A percentile compares a stretch with the other conserved stretches of the same genome.
Conservation (phyloP, 1,139 yeast species). For the Hansenula sp. region DNA sequence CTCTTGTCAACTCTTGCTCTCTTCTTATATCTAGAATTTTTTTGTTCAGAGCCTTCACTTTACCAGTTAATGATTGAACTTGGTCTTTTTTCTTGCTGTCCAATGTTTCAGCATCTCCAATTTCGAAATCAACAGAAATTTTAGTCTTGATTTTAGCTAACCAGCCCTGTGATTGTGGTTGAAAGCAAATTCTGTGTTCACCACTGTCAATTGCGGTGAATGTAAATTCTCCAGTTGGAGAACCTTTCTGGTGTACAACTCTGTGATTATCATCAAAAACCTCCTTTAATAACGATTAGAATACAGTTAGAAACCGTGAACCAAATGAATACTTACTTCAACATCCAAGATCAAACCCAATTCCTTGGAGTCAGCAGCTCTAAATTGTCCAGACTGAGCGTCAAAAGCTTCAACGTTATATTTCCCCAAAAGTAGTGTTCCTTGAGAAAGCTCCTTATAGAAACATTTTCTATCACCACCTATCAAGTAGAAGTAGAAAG, state of each 20-base stretch:
- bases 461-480: constrained; percentile 63
- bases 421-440: constrained; percentile 53
- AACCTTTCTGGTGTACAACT: constrained; percentile 60
- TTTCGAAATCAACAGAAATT: constrained; percentile 40
- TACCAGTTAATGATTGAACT: constrained; percentile 46
- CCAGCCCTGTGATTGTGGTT: constrained; percentile 62
- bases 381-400: constrained; percentile 34
- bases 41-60: constrained; percentile 47
- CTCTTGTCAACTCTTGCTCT: constrained; percentile 65
- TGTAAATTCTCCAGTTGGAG: constrained; percentile 58
- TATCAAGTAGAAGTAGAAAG: constrained; percentile 45
- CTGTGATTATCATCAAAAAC: constrained; percentile 64
- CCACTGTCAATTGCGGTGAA: constrained; percentile 69
- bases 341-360: constrained; percentile 48
- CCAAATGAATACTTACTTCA: constrained; percentile 25
- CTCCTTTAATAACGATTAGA: constrained; percentile 30
- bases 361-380: constrained; percentile 35
- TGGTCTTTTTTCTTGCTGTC: constrained; percentile 48
- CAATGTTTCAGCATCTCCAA: constrained; percentile 47
- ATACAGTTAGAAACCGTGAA: background rate
- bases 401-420: constrained; percentile 58
- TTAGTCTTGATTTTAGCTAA: constrained; percentile 43
- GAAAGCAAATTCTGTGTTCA: constrained; percentile 68
- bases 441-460: constrained; percentile 57
- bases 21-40: constrained; percentile 54